Conservation (phyloP, 129 eudicot genomes). For the Arctium lappa region DNA sequence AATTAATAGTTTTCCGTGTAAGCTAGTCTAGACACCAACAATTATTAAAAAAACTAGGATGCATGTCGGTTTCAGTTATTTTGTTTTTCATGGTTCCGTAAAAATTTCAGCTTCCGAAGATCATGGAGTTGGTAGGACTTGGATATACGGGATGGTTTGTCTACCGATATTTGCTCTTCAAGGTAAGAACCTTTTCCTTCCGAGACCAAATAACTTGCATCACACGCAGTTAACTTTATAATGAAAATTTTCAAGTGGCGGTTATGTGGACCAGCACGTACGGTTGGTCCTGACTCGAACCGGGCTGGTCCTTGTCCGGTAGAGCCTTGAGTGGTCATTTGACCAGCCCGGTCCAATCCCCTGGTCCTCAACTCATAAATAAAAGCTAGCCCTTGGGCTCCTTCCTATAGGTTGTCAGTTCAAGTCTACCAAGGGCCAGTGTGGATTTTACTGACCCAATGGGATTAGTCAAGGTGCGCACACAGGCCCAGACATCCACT, state of each 20-base stretch:
- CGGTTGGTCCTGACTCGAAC: too few species aligned
- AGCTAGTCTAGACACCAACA: neutral
- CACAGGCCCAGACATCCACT: neutral
- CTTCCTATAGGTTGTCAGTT: neutral
- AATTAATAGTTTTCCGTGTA: neutral
- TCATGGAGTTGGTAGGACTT: constrained; percentile 98
- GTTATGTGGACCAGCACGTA: neutral
- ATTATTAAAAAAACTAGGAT: neutral
- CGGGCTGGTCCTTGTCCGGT: neutral
- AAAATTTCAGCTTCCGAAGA: constrained; percentile 77
- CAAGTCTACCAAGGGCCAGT: neutral
- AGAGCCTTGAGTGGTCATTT: neutral
- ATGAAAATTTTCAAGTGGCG: neutral
- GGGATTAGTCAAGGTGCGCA: neutral
- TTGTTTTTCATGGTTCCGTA: neutral
- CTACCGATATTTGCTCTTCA: constrained; percentile 95
- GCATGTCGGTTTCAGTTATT: neutral
- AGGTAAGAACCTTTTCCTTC: constrained; percentile 38
- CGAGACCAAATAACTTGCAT: neutral
- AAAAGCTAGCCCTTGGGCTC: neutral
- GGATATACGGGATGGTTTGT: constrained; percentile 99
- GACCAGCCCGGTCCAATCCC: neutral
- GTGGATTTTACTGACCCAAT: neutral
- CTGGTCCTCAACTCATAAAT: neutral
- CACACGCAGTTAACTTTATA: neutral